Evolutionary conservation across 2,329 filamentous ascomycete genomes (phyloP).

Genomic region (Endothia cerciana): DNA sequence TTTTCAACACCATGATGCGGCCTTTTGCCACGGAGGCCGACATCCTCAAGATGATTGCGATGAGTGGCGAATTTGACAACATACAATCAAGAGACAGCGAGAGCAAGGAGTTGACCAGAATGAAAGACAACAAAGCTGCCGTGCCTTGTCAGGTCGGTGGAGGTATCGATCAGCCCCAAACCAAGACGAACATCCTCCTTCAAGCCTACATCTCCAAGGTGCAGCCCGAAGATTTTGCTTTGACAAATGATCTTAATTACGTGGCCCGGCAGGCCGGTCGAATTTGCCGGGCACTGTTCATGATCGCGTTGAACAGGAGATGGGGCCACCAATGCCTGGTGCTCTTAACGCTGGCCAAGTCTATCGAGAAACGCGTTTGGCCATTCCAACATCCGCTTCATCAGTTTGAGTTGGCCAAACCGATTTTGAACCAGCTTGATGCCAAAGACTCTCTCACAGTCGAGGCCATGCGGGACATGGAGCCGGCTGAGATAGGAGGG

Average conservation of each 20-base stretch:
- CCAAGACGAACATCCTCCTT: conserved; percentile 93
- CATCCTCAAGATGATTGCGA: conserved; percentile 92
- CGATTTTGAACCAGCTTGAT: conserved; percentile 83
- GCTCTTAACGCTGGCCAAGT: conserved; percentile 88
- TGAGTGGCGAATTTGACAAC: conserved; percentile 98
- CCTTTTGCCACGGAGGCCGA: conserved; percentile 87
- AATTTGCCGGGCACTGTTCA: conserved; percentile 93
- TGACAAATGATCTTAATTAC: conserved; percentile 90
- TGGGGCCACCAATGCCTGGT: conserved; percentile 97
- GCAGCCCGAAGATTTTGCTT: conserved; percentile 88
- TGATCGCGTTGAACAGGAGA: conserved; percentile 92
- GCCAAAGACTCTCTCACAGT: conserved; percentile 77
- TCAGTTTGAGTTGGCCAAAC: conserved; percentile 88
- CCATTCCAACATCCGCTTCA: conserved; percentile 92
- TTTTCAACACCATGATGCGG: conserved; percentile 95
- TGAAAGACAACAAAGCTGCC: conserved; percentile 71
- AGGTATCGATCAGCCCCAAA: conserved; percentile 71
- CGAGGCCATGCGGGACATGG: conserved; percentile 90
- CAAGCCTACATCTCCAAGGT: conserved; percentile 92
- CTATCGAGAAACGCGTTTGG: conserved; percentile 96
- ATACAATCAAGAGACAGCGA: conserved; percentile 92
- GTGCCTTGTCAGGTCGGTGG: conserved; percentile 80
- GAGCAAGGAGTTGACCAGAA: conserved; percentile 77
- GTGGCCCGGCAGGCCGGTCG: conserved; percentile 94
- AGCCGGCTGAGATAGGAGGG: conserved; percentile 83